Conservation (phyloP, 805 yeast species). For the Kodamaea nitidulidarum region DNA sequence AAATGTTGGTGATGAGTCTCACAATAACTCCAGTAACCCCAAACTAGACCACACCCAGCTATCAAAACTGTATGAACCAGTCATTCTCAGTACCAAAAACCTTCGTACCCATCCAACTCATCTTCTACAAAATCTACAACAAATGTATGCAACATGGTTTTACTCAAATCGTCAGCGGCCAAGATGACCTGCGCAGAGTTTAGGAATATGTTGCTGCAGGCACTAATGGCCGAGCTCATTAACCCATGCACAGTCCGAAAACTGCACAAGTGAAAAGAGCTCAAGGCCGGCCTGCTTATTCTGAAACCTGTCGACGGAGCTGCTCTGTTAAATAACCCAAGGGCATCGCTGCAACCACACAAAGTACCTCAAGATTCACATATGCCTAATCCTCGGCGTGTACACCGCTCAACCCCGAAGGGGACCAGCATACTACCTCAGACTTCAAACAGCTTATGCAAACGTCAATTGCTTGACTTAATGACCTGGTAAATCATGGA, state of each 20-base stretch:
- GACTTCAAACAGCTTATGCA: slow-evolving; percentile 20
- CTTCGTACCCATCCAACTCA: too few relatives aligned
- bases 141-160: slow-evolving; percentile 98
- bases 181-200: slow-evolving; percentile 90
- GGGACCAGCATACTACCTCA: slow-evolving; percentile 33
- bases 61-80: too few relatives aligned
- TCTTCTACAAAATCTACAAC: neutral
- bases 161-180: slow-evolving; percentile 97
- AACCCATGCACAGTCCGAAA: slow-evolving; percentile 20
- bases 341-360: slow-evolving; percentile 15
- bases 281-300: slow-evolving; percentile 64
- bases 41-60: too few relatives aligned
- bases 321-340: slow-evolving; percentile 62
- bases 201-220: slow-evolving; percentile 98
- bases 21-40: too few relatives aligned
- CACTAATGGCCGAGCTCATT: slow-evolving; percentile 63
- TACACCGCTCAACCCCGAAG: slow-evolving; percentile 50
- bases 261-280: slow-evolving; percentile 35
- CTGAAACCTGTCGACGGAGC: slow-evolving; percentile 99
- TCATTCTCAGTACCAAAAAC: too few relatives aligned
- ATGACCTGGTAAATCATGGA: slow-evolving; percentile 10
- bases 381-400: slow-evolving; percentile 17
- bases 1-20: too few relatives aligned
- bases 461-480: slow-evolving; percentile 18
- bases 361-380: slow-evolving; percentile 13